phyloP scores from a whole-genome alignment of 2,329 filamentous ascomycete genomes.

The Plenodomus lindquistii region DNA sequence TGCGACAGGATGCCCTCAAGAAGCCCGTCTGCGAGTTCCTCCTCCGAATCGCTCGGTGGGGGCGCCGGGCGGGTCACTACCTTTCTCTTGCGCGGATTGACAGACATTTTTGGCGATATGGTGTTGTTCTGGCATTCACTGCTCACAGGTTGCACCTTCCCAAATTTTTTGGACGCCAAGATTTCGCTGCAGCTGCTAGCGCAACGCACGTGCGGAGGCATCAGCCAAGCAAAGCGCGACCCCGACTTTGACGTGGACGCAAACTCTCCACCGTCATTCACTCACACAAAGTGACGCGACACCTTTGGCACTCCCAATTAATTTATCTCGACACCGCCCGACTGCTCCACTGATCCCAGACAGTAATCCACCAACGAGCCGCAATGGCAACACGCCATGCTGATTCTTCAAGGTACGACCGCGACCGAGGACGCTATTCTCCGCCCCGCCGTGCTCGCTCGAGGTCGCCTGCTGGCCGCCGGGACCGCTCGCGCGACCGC shows the following conservation, averaged over 20 bases:
- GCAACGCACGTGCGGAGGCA: conserved; percentile 14
- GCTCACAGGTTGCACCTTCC: conserved; percentile 8
- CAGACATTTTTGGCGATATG: conserved; percentile 28
- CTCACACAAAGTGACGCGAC: not conserved
- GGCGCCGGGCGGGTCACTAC: conserved; percentile 44
- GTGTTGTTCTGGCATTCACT: conserved; percentile 8
- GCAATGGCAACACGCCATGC: conserved; percentile 63
- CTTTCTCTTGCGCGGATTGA: conserved; percentile 57
- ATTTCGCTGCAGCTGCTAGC: conserved; percentile 22
- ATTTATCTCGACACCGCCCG: not conserved
- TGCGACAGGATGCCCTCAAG: conserved; percentile 50
- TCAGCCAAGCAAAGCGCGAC: conserved; percentile 8
- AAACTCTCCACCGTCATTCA: conserved; percentile 2
- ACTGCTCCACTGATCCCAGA: conserved; percentile 11
- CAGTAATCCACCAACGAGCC: conserved; percentile 31
- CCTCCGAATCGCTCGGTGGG: conserved; percentile 34
- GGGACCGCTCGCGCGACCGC: conserved; percentile 20
- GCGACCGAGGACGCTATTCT: conserved; percentile 44
- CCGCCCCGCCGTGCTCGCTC: conserved; percentile 19
- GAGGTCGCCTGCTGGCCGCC: conserved; percentile 2
- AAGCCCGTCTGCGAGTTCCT: conserved; percentile 44
- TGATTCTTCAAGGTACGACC: conserved; percentile 68
- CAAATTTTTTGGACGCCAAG: conserved; percentile 32
- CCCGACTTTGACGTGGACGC: conserved; percentile 2
- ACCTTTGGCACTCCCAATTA: not conserved